Base-by-base conservation (phyloP, 2,329 filamentous ascomycete genomes). In the Neocatenulostroma microsporum region DNA sequence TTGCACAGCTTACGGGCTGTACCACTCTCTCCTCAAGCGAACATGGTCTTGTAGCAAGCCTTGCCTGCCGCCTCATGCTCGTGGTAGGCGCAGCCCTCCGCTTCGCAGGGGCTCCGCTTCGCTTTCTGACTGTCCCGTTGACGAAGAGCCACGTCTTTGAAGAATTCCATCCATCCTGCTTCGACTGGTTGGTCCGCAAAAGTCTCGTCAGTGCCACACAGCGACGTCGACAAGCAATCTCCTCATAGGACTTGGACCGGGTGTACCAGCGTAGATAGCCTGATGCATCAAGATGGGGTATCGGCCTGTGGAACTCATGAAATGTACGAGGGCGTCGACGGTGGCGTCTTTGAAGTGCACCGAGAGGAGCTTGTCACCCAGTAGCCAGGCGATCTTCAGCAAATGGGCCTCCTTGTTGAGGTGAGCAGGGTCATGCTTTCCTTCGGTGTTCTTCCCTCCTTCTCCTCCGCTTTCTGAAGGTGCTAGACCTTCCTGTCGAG, bases 361-460 rank as follows among this genome's bases (percentile, higher is more conserved):
- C 23, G 49, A 48, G 10, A 44, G 28, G 1, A 53, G 17, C 26
- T 44, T 42, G 3, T 51, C 47, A 17, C 48, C 50, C 3, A 52
- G 38, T 2, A 47, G 24, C 36, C 46, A 54, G 10, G 34, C 29
- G 4, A 31, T 33, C 2, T 31, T 30, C 3, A 30, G 28, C 10
- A 17, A 19, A 18, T 30, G 4, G n/a, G n/a, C n/a, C n/a, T n/a
- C n/a, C 3, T 15, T 11, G 3, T 17, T 30, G 32, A 14, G 39
- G 14, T 15, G 18, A 12, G n/a, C n/a, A n/a, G n/a, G n/a, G n/a
- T n/a, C n/a, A n/a, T n/a, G n/a, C n/a, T n/a, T n/a, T n/a, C n/a
- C n/a, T n/a, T n/a, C n/a, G n/a, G n/a, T n/a, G n/a, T n/a, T n/a
- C n/a, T n/a, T n/a, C n/a, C n/a, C n/a, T n/a, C n/a, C n/a, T n/a